phyloP scores from a whole-genome alignment of 2,329 filamentous ascomycete species.

The Alternaria incomplexa region DNA sequence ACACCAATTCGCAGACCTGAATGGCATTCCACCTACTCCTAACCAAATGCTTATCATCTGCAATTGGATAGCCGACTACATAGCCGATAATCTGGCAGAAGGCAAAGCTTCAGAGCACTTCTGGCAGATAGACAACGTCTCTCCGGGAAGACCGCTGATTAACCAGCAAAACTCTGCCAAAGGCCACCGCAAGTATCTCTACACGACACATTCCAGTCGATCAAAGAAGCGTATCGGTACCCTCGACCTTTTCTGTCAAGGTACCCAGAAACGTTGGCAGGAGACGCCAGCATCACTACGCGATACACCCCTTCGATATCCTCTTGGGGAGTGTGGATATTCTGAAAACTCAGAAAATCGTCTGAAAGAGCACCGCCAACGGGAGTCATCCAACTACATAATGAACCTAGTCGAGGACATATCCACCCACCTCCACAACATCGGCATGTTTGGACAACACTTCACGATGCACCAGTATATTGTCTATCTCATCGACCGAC shows the following conservation, averaged over 20 bases:
- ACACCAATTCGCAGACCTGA: constrained; percentile 28
- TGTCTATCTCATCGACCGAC: constrained; percentile 35
- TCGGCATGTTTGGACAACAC: constrained; percentile 8
- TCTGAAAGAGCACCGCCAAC: constrained; percentile 30
- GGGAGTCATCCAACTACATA: constrained; percentile 32
- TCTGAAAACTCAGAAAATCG: constrained; percentile 23
- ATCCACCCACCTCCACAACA: constrained; percentile 20
- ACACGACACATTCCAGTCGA: constrained; percentile 12
- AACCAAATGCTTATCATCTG: constrained; percentile 31
- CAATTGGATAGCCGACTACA: constrained; percentile 25
- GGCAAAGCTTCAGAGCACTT: constrained; percentile 6
- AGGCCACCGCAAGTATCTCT: constrained; percentile 35
- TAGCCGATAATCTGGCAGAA: background rate
- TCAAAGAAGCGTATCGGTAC: constrained; percentile 23
- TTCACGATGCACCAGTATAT: constrained; percentile 37
- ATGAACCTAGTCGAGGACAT: constrained; percentile 42
- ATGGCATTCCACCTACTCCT: constrained; percentile 29
- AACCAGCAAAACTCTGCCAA: background rate
- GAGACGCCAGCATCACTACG: constrained; percentile 15
- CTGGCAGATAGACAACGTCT: constrained; percentile 20
- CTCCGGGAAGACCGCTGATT: constrained; percentile 19
- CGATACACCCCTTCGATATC: constrained; percentile 21
- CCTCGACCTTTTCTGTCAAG: constrained; percentile 24
- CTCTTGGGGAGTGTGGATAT: constrained; percentile 37
- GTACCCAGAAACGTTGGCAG: constrained; percentile 17